Percentiles rank a stretch among this genome's conserved stretches.
Evolutionary conservation across 176 grass and related monocot genomes (phyloP).

Genomic region (Juncus effusus): DNA sequence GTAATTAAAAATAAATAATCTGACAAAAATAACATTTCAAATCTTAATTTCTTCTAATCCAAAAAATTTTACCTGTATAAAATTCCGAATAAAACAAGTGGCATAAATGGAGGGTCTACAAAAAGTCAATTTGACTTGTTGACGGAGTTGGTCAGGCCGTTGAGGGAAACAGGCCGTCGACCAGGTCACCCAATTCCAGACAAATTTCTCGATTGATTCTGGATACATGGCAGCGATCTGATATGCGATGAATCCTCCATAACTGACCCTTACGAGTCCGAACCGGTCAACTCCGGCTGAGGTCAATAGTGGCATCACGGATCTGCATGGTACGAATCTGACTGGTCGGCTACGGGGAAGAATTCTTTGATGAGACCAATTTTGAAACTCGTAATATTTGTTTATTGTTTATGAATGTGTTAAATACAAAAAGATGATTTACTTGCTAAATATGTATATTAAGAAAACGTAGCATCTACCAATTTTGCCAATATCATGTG

Average conservation of each 20-base stretch:
- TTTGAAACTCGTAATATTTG: too few species aligned
- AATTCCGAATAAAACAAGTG: conserved; percentile 49
- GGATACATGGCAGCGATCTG: conserved; percentile 60
- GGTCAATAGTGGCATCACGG: conserved; percentile 28
- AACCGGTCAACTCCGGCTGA: conserved; percentile 41
- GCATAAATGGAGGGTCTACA: conserved; percentile 61
- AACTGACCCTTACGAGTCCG: conserved; percentile 60
- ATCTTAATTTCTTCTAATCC: background rate
- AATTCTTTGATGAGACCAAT: too few species aligned
- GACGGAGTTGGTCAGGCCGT: conserved; percentile 61
- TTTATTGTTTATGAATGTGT: too few species aligned
- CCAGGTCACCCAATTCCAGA: conserved; percentile 68
- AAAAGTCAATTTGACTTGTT: conserved; percentile 66
- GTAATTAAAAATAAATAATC: conserved; percentile 17
- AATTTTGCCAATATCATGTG: too few species aligned
- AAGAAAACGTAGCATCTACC: background rate
- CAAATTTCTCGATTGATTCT: conserved; percentile 51
- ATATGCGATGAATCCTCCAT: conserved; percentile 84
- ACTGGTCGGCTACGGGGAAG: conserved; percentile 49
- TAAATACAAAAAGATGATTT: too few species aligned
- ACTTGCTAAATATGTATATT: too few species aligned
- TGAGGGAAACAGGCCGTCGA: conserved; percentile 69
- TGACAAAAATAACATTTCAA: background rate
- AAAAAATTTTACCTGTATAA: conserved; percentile 20
- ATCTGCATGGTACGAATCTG: conserved; percentile 45